Evolutionary conservation across 495 filamentous ascomycete genomes (phyloP).

Genomic region (Elaphomyces granulatus): DNA sequence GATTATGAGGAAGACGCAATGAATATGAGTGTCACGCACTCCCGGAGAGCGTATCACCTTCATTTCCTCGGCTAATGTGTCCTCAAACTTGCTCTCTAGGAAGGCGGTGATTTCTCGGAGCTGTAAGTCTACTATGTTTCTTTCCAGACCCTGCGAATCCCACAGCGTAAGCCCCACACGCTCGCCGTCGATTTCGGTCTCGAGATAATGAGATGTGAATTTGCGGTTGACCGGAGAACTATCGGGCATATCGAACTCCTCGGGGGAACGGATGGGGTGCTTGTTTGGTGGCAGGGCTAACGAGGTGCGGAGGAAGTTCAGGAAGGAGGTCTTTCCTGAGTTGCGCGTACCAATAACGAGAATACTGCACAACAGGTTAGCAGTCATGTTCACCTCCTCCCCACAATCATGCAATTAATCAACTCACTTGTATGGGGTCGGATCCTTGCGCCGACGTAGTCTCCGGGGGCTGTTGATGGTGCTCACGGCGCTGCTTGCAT

Average conservation of each 20-base stretch:
- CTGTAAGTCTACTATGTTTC: slow-evolving; percentile 85
- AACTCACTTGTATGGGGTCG: slow-evolving; percentile 93
- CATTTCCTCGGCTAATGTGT: slow-evolving; percentile 95
- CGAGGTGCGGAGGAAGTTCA: slow-evolving; percentile 82
- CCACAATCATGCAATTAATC: not conserved
- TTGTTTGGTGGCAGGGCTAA: slow-evolving; percentile 71
- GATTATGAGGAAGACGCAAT: slow-evolving; percentile 85
- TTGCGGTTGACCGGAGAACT: slow-evolving; percentile 38
- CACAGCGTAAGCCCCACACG: slow-evolving; percentile 87
- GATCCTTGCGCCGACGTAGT: slow-evolving; percentile 87
- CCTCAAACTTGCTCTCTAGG: slow-evolving; percentile 95
- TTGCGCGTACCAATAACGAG: slow-evolving; percentile 79
- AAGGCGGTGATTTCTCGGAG: slow-evolving; percentile 82
- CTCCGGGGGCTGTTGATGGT: slow-evolving; percentile 89
- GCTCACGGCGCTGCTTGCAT: slow-evolving; percentile 82
- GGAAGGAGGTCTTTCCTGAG: slow-evolving; percentile 91
- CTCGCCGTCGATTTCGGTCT: slow-evolving; percentile 89
- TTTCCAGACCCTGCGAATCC: slow-evolving; percentile 91
- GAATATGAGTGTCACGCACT: slow-evolving; percentile 90
- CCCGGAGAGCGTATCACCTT: slow-evolving; percentile 90
- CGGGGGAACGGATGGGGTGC: slow-evolving; percentile 38
- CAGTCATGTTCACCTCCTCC: not conserved
- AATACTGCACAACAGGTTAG: slow-evolving; percentile 42
- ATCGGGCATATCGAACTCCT: slow-evolving; percentile 32
- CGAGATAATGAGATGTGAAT: slow-evolving; percentile 77